Conservation (phyloP, 495 filamentous ascomycete genomes). For the Aspergillus panamensis region DNA sequence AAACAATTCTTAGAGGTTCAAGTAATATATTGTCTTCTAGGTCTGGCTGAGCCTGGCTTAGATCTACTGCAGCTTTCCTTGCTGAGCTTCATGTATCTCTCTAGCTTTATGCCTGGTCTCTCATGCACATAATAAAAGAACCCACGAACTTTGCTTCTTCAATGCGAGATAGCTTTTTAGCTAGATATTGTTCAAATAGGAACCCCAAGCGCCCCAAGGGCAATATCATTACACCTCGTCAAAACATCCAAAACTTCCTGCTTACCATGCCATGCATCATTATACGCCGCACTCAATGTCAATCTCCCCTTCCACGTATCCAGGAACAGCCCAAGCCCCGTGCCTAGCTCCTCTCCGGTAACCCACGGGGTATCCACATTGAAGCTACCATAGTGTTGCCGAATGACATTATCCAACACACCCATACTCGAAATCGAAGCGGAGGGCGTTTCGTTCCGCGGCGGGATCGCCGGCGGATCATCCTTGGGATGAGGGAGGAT, state of each 20-base stretch:
- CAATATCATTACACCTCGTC: constrained; percentile 21
- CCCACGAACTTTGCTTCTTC: too few relatives aligned
- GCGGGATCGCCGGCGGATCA: constrained; percentile 23
- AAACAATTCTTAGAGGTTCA: too few relatives aligned
- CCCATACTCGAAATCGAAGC: constrained; percentile 43
- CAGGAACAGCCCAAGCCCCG: constrained; percentile 37
- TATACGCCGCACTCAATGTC: constrained; percentile 36
- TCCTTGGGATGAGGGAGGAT: constrained; percentile 22
- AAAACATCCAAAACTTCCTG: constrained; percentile 31
- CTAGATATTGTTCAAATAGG: too few relatives aligned
- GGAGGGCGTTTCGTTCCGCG: constrained; percentile 27
- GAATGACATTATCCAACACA: constrained; percentile 29
- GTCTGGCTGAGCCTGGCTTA: too few relatives aligned
- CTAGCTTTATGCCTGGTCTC: too few relatives aligned
- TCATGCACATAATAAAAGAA: too few relatives aligned
- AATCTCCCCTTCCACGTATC: constrained; percentile 33
- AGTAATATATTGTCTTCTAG: too few relatives aligned
- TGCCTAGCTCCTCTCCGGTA: constrained; percentile 38
- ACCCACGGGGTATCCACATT: constrained; percentile 34
- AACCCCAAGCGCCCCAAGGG: constrained; percentile 30
- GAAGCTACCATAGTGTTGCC: constrained; percentile 23
- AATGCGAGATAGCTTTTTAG: too few relatives aligned
- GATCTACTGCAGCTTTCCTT: too few relatives aligned
- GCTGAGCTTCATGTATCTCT: too few relatives aligned
- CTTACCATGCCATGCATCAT: constrained; percentile 37